A percentile compares a stretch with the other conserved stretches of the same genome.
Conservation (phyloP, 2,329 filamentous ascomycete species). For the Albophoma yamanashiensis region DNA sequence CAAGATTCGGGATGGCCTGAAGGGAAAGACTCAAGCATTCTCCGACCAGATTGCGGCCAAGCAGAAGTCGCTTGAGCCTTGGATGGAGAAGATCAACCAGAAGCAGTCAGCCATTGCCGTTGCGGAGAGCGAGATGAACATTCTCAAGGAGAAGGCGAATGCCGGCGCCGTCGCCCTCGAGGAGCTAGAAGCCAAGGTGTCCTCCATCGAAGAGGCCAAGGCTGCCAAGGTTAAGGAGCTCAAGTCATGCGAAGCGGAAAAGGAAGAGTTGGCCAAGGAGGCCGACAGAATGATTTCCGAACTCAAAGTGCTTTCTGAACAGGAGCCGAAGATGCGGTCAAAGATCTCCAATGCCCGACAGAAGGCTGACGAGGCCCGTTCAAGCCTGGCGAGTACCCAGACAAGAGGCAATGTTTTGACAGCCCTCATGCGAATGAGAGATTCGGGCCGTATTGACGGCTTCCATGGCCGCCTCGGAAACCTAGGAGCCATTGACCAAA, state of each 20-base stretch:
- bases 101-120: slow-evolving; percentile 92
- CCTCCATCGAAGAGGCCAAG: slow-evolving; percentile 59
- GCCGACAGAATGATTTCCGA: slow-evolving; percentile 61
- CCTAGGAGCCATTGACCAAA: slow-evolving; percentile 82
- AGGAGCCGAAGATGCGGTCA: slow-evolving; percentile 72
- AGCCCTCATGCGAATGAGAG: slow-evolving; percentile 86
- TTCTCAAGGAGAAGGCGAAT: slow-evolving; percentile 81
- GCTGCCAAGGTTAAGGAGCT: slow-evolving; percentile 63
- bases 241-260: slow-evolving; percentile 64
- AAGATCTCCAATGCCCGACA: slow-evolving; percentile 85
- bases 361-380: slow-evolving; percentile 91
- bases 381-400: slow-evolving; percentile 80
- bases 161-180: slow-evolving; percentile 75
- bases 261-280: slow-evolving; percentile 63
- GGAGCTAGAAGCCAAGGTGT: slow-evolving; percentile 73
- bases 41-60: slow-evolving; percentile 87
- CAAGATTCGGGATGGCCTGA: slow-evolving; percentile 74
- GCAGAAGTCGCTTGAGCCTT: slow-evolving; percentile 90
- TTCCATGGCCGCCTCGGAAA: slow-evolving; percentile 95
- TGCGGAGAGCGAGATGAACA: slow-evolving; percentile 87
- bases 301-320: slow-evolving; percentile 57
- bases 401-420: slow-evolving; percentile 87
- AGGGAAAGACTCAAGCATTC: slow-evolving; percentile 90
- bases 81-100: slow-evolving; percentile 94
- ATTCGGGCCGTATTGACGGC: slow-evolving; percentile 92